Evolutionary conservation across 495 filamentous ascomycete genomes (phyloP).

Genomic region (Astrocystis sublimbata): DNA sequence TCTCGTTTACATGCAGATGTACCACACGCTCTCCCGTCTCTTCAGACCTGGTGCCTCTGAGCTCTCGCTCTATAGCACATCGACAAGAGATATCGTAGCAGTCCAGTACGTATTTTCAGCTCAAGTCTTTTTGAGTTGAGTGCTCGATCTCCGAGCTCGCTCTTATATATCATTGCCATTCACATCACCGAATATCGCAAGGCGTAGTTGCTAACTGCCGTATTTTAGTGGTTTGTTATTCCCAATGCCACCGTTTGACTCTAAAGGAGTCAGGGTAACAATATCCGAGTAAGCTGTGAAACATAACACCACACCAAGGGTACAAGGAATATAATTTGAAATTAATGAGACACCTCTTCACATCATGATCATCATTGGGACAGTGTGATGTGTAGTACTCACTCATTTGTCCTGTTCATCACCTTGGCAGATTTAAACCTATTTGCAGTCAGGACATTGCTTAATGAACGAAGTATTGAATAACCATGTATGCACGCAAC

Average conservation of each 20-base stretch:
- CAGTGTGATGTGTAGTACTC: no score
- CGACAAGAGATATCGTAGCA: neutral
- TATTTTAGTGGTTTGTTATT: neutral
- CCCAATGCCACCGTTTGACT: conserved; percentile 1
- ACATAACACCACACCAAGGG: neutral
- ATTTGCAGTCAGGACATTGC: no score
- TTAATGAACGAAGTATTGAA: no score
- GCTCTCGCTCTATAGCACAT: neutral
- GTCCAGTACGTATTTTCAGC: neutral
- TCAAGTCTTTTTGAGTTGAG: no score
- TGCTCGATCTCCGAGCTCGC: no score
- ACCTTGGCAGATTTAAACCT: no score
- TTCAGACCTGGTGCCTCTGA: neutral
- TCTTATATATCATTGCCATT: neutral
- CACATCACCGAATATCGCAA: no score
- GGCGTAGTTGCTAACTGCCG: neutral
- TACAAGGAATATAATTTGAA: no score
- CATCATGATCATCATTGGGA: no score
- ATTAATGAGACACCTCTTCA: no score
- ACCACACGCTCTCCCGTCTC: neutral
- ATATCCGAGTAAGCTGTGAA: neutral
- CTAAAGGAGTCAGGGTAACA: conserved; percentile 5
- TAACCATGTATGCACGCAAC: no score
- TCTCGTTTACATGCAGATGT: conserved; percentile 4
- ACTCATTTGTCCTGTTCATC: no score